phyloP scores from a whole-genome alignment of 2,329 filamentous ascomycete species.

The Nemania abortiva region DNA sequence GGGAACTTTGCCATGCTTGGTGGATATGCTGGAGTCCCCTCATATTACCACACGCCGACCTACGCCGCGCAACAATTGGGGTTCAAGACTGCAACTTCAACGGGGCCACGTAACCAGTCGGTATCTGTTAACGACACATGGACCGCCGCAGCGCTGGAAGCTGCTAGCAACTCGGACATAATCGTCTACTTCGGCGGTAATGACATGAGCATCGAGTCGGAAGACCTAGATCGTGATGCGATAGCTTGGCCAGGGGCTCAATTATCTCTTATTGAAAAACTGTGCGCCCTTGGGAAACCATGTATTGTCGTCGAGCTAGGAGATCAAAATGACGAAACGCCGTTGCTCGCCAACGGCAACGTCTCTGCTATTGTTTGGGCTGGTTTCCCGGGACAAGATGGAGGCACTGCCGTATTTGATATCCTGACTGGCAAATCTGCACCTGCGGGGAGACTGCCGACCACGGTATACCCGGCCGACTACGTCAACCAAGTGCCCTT shows the following conservation, averaged over 20 bases:
- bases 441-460: slow-evolving; percentile 61
- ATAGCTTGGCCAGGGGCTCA: slow-evolving; percentile 67
- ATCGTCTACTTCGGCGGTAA: slow-evolving; percentile 69
- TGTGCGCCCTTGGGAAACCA: slow-evolving; percentile 59
- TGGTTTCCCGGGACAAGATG: slow-evolving; percentile 66
- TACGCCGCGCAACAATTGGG: slow-evolving; percentile 27
- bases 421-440: slow-evolving; percentile 60
- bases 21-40: slow-evolving; percentile 31
- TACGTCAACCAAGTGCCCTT: slow-evolving; percentile 61
- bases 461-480: slow-evolving; percentile 61
- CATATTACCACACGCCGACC: slow-evolving; percentile 34
- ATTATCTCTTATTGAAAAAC: slow-evolving; percentile 61
- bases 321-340: slow-evolving; percentile 58
- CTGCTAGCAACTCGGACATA: slow-evolving; percentile 60
- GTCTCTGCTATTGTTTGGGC: slow-evolving; percentile 63
- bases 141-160: slow-evolving; percentile 53
- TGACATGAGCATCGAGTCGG: slow-evolving; percentile 64
- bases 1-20: slow-evolving; percentile 46
- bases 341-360: slow-evolving; percentile 58
- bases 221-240: slow-evolving; percentile 64
- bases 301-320: slow-evolving; percentile 66
- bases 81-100: slow-evolving; percentile 21
- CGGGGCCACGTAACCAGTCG: slow-evolving; percentile 30
- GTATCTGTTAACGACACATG: slow-evolving; percentile 50
- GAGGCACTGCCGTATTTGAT: slow-evolving; percentile 62